Percentiles rank a stretch among this genome's conserved stretches.
phyloP scores from a whole-genome alignment of 352 stramenopile species.

The Phytophthora pistaciae region DNA sequence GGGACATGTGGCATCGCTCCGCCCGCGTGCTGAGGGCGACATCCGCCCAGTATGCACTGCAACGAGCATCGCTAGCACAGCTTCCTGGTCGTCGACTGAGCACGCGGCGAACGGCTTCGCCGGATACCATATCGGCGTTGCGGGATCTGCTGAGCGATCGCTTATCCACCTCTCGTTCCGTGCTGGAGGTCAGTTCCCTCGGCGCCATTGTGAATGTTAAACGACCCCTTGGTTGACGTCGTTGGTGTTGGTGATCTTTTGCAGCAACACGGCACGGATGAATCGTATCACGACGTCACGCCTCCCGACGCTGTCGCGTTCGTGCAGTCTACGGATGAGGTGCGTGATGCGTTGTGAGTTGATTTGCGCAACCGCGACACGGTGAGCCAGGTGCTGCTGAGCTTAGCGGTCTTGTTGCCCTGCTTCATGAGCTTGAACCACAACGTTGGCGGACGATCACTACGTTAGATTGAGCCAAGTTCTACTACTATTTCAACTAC shows the following conservation, averaged over 20 bases:
- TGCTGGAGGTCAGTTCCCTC: conserved; percentile 45
- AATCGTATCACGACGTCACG: conserved; percentile 88
- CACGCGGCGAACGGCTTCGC: conserved; percentile 37
- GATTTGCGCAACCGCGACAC: conserved; percentile 19
- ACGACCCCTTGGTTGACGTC: neutral
- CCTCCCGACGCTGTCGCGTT: conserved; percentile 90
- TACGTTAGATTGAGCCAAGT: conserved; percentile 27
- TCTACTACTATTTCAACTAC: conserved; percentile 12
- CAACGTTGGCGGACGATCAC: conserved; percentile 14
- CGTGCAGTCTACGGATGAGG: conserved; percentile 81
- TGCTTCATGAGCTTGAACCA: neutral
- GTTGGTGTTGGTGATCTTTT: conserved; percentile 4
- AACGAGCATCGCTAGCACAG: neutral
- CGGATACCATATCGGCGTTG: conserved; percentile 56
- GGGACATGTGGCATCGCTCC: conserved; percentile 23
- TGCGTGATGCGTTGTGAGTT: too few species aligned
- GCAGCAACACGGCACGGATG: conserved; percentile 84
- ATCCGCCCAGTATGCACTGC: neutral
- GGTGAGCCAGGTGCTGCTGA: neutral
- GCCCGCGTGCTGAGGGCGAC: neutral
- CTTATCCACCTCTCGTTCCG: conserved; percentile 59
- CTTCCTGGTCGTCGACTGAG: conserved; percentile 19
- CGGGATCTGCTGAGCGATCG: conserved; percentile 63
- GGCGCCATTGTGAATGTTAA: neutral
- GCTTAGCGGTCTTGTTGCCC: neutral